Evolutionary conservation across 2,329 filamentous ascomycete genomes (phyloP).

Genomic region (Xylariales sp.): DNA sequence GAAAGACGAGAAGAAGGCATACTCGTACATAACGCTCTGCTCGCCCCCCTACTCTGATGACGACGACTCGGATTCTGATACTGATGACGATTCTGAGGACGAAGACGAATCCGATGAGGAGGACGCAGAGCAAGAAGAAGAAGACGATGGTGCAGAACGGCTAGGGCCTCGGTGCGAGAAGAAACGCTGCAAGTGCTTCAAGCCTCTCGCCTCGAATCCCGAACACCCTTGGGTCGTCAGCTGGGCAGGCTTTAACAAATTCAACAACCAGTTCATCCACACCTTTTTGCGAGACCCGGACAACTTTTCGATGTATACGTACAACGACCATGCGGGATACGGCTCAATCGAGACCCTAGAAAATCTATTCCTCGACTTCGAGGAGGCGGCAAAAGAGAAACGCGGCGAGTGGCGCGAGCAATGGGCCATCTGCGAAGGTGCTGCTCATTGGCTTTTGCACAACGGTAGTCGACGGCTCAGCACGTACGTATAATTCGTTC

Average conservation of each 20-base stretch:
- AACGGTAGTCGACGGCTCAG: constrained; percentile 33
- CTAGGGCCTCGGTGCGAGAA: constrained; percentile 38
- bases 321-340: constrained; percentile 56
- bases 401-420: constrained; percentile 52
- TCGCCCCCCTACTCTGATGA: constrained; percentile 30
- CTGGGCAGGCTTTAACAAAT: constrained; percentile 47
- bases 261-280: constrained; percentile 40
- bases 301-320: constrained; percentile 56
- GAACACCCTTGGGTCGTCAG: constrained; percentile 51
- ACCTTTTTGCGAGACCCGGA: constrained; percentile 51
- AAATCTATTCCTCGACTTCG: constrained; percentile 56
- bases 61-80: background rate
- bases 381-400: constrained; percentile 46
- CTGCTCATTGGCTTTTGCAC: constrained; percentile 48
- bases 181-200: constrained; percentile 50
- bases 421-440: constrained; percentile 55
- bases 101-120: constrained; percentile 25
- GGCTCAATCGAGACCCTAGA: constrained; percentile 57
- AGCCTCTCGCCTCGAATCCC: constrained; percentile 47
- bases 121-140: constrained; percentile 11
- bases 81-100: constrained; percentile 23
- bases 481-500: constrained; percentile 36
- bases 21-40: constrained; percentile 49
- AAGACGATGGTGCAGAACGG: constrained; percentile 21
- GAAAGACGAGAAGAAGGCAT: constrained; percentile 45